phyloP scores from a whole-genome alignment of 495 filamentous ascomycete genomes.

The Neurospora sp. region DNA sequence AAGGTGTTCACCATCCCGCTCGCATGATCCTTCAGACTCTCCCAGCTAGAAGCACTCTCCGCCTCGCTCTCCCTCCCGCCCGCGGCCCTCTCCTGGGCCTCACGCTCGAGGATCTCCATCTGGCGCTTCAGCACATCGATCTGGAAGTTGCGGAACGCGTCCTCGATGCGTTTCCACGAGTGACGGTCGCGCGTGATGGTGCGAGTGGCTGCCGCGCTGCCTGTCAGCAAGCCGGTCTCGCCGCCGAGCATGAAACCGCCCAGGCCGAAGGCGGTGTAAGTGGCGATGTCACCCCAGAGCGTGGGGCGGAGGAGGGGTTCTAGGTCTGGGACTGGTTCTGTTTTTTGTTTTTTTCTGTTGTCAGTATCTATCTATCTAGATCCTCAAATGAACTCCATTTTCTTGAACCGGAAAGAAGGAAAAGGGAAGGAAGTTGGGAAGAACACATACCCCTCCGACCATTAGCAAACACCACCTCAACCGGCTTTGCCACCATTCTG shows the following conservation, averaged over 20 bases:
- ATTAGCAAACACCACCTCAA: slow-evolving; percentile 49
- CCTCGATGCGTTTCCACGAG: slow-evolving; percentile 46
- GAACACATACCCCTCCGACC: slow-evolving; percentile 42
- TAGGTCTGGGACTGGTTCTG: slow-evolving; percentile 54
- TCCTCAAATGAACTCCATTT: no score
- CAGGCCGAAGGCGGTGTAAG: slow-evolving; percentile 51
- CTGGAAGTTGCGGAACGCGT: slow-evolving; percentile 52
- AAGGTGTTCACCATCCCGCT: slow-evolving; percentile 6
- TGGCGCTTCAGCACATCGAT: slow-evolving; percentile 52
- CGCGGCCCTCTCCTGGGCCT: not conserved
- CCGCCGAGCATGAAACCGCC: slow-evolving; percentile 57
- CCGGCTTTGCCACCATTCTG: slow-evolving; percentile 47
- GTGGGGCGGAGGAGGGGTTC: slow-evolving; percentile 47
- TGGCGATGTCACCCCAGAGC: slow-evolving; percentile 48
- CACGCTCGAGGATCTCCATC: slow-evolving; percentile 41
- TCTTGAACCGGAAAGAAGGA: no score
- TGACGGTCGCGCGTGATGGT: slow-evolving; percentile 46
- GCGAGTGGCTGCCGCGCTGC: slow-evolving; percentile 40
- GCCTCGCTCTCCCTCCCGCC: slow-evolving; percentile 8
- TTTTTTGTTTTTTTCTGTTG: slow-evolving; percentile 30
- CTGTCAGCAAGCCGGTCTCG: slow-evolving; percentile 49
- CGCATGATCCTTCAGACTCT: slow-evolving; percentile 9
- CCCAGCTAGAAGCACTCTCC: not conserved
- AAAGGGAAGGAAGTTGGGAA: not conserved
- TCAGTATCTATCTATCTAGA: not conserved